Evolutionary conservation across 345 rosid species (phyloP).

Genomic region (Citrus mangshanensis): DNA sequence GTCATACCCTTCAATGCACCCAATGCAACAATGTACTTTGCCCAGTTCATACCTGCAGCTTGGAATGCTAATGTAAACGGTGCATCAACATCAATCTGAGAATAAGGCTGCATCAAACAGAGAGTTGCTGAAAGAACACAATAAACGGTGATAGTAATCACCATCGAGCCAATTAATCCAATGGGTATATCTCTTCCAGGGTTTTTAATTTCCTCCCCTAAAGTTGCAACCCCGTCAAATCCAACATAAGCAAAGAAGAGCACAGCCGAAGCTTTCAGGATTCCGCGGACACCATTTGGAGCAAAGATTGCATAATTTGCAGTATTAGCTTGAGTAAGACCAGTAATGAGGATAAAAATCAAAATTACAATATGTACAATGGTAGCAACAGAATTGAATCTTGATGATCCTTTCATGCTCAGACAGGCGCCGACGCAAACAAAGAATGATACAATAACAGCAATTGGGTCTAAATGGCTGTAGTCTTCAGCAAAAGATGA

Average conservation of each 20-base stretch:
- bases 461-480: conserved; percentile 58
- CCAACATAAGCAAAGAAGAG: conserved; percentile 68
- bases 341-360: conserved; percentile 47
- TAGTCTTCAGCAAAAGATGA: conserved; percentile 29
- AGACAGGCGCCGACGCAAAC: conserved; percentile 35
- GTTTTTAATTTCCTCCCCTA: conserved; percentile 66
- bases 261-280: conserved; percentile 47
- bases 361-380: conserved; percentile 43
- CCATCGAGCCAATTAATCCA: conserved; percentile 65
- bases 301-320: conserved; percentile 37
- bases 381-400: conserved; percentile 55
- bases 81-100: conserved; percentile 46
- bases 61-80: conserved; percentile 60
- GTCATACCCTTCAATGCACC: conserved; percentile 79
- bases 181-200: conserved; percentile 63
- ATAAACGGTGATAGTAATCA: conserved; percentile 31
- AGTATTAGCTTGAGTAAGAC: conserved; percentile 41
- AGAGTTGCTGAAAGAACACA: conserved; percentile 46
- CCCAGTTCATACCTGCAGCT: conserved; percentile 54
- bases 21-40: conserved; percentile 54
- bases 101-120: conserved; percentile 51
- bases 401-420: conserved; percentile 55
- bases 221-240: conserved; percentile 57
- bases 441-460: conserved; percentile 26
- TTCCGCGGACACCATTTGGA: conserved; percentile 49